Conservation (phyloP, 2,329 filamentous ascomycete genomes). For the Lachnellula suecica region DNA sequence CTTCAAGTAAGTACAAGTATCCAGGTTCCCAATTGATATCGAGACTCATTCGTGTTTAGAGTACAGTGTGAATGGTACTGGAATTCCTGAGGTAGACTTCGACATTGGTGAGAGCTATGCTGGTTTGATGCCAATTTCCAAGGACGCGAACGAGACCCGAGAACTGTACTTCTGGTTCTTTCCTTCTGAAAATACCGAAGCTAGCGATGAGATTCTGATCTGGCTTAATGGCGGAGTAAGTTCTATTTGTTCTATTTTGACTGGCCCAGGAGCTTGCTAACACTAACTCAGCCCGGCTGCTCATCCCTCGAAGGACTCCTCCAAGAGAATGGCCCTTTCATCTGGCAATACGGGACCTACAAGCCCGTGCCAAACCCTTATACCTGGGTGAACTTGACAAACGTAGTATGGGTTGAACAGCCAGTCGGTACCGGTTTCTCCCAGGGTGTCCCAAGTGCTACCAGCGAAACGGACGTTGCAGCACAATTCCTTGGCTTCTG, state of each 20-base stretch:
- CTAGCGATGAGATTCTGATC: constrained; percentile 59
- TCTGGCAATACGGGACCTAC: constrained; percentile 69
- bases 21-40: neutral
- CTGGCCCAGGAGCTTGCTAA: constrained; percentile 1
- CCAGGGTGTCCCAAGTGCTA: constrained; percentile 53
- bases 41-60: constrained; percentile 37
- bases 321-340: constrained; percentile 75
- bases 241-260: too few species aligned
- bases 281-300: constrained; percentile 47
- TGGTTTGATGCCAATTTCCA: constrained; percentile 58
- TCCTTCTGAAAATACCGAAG: constrained; percentile 50
- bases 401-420: constrained; percentile 32
- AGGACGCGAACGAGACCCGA: constrained; percentile 45
- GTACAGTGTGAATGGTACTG: constrained; percentile 62
- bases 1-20: constrained; percentile 23
- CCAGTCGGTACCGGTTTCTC: constrained; percentile 32
- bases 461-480: constrained; percentile 65
- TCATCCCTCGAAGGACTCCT: constrained; percentile 67
- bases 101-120: constrained; percentile 67
- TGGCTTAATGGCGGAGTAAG: constrained; percentile 47
- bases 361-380: constrained; percentile 32
- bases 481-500: constrained; percentile 76
- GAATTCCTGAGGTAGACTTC: constrained; percentile 67
- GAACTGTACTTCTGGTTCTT: constrained; percentile 69
- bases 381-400: constrained; percentile 31